Evolutionary conservation across 768 basidiomycete species (phyloP), one percentile per base, ranked within the genome.

Genomic region (Leccinum arenicola): DNA sequence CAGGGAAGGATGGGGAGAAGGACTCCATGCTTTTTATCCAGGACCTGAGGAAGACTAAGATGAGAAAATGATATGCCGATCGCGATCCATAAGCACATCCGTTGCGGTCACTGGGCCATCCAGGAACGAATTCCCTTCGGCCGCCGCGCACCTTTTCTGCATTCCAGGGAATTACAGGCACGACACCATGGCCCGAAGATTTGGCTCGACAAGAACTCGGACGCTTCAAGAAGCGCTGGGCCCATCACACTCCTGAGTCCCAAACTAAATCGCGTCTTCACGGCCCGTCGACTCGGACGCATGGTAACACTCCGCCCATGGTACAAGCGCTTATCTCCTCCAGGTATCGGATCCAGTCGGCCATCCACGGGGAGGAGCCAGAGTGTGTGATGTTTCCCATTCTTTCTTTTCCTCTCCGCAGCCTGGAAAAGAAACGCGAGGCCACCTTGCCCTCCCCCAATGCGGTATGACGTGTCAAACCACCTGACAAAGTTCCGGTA

Each of bases 121-220:
- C 66, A 69, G 70, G 71, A 63, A 69, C 71, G 55, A 58, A 35
- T 17, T 14, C 38, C 54, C 66, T 66, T 62, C 65, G 61, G 59
- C 63, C 69, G 69, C 71, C 69, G 57, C 43, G 55, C 61, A 55
- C 59, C 55, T 63, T 61, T 64, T 61, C 61, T 64, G 50, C 43
- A 33, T 62, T 47, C 47, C 27, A 58, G 52, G 66, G 58, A 58
- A 59, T 58, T 68, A 31, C 56, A 72, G 70, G 68, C 59, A 70
- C 70, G 27, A 45, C 43, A n/a, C 21, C 43, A 8, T 52, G 38
- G 38, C 17, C 29, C 29, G 52, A 55, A 57, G n/a, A 63, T 57
- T 60, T 58, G 51, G 62, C 47, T 59, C 15, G 15, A 52, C 52
- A 48, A 25, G 54, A 61, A 61, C 51, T 56, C 25, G 54, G 43